Base-by-base conservation (phyloP, 768 basidiomycete genomes). In the Lactifluus volemus region DNA sequence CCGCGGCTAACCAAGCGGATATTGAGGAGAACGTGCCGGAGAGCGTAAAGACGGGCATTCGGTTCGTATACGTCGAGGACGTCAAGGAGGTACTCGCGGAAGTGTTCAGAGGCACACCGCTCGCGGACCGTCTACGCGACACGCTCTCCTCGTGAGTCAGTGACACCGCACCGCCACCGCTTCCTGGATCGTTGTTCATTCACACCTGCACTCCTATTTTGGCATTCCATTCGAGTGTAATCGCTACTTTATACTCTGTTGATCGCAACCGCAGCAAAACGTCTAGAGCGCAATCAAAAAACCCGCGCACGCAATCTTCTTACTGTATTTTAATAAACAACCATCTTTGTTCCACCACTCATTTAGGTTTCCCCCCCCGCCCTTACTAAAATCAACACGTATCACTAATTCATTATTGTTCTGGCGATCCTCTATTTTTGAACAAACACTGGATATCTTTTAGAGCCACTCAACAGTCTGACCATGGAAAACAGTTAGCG, bases 21-120 rank as follows among this genome's bases (percentile, higher is more conserved):
- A 95, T 99, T 36, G 93, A 98, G 75, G 93, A 94, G 78, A 98
- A 98, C 70, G 96, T 98, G 0, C 94, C 93, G 0, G 87, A 86
- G 67, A 94, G 92, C 68, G 95, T 98, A 65, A 98, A 98, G 81
- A 86, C 84, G 6, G 96, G 95, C 21, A 94, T 98, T 61, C 82
- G 84, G 51, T 93, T 99, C 65, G 91, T 98, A 63, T 98, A 96
- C 70, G 96, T 97, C 49, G 92, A 97, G 69, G 88, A 90, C 68
- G 92, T 97, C 58, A 81, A 80, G 67, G 90, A 98, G 74, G 94
- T 98, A 4, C 73, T 98, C 68, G 78, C 84, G 59, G 92, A 94
- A 73, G 91, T 91, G 45, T 98, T 98, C 75, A 79, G 76, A 32
- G 86, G 81, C 14, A 75, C 83, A 68, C 70, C 76, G 15, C 70